A percentile compares a stretch with the other conserved stretches of the same genome.
These are phyloP conservation scores for Pythium utonaiense DNA, from an alignment of 352 stramenopile species.

Conservation along the genomic window DNA sequence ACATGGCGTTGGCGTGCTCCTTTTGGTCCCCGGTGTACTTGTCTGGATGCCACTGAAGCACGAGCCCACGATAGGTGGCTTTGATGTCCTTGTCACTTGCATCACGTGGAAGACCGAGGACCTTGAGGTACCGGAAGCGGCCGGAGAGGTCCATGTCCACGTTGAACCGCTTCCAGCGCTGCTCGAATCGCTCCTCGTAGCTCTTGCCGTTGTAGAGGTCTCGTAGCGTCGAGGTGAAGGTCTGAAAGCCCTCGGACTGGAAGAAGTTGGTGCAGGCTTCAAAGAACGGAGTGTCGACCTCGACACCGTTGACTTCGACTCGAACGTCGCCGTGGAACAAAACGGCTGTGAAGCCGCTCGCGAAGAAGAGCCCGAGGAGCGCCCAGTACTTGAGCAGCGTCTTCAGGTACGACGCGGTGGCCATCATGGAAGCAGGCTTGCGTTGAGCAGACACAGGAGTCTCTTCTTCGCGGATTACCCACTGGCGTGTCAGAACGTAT, in stretches of 20 bases:
- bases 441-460: neutral
- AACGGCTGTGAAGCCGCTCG: neutral
- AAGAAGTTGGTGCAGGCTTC: slow-evolving; percentile 14
- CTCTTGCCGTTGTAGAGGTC: slow-evolving; percentile 7
- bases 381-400: slow-evolving; percentile 15
- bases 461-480: neutral
- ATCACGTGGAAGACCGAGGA: slow-evolving; percentile 10
- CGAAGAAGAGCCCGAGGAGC: neutral
- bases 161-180: slow-evolving; percentile 16
- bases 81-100: slow-evolving; percentile 18
- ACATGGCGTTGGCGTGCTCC: slow-evolving; percentile 15
- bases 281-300: slow-evolving; percentile 4
- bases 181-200: slow-evolving; percentile 15
- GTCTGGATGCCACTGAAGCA: slow-evolving; percentile 28
- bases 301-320: slow-evolving; percentile 10
- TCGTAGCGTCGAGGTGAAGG: slow-evolving; percentile 4
- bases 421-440: neutral
- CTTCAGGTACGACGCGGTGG: neutral
- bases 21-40: slow-evolving; percentile 21
- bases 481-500: slow-evolving; percentile 6
- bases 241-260: slow-evolving; percentile 11
- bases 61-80: slow-evolving; percentile 19
- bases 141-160: slow-evolving; percentile 21
- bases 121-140: slow-evolving; percentile 13
- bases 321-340: slow-evolving; percentile 10